Base-by-base conservation (phyloP, 352 stramenopile genomes). In the Phytophthora macrochlamydospora region DNA sequence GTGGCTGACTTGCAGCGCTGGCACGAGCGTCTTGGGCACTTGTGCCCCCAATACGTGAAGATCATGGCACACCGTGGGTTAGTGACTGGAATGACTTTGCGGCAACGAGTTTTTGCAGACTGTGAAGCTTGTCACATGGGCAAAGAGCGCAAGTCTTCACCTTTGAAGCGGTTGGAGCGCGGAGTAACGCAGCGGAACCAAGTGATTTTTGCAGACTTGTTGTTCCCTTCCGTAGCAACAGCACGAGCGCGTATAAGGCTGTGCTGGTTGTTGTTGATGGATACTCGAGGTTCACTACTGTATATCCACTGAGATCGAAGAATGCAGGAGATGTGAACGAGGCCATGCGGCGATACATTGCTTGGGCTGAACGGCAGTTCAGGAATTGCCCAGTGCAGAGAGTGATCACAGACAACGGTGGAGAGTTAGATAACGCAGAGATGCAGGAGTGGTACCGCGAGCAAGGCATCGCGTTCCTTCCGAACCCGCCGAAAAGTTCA, bases 281-380 rank as follows among this genome's bases (percentile, higher is more conserved):
- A 3, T 58, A 65, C 43, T 32, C 49, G 2, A 28, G 58, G 0
- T 58, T 30, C n/a, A 65, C 48, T 13, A 58, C 38, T 3, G 40
- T 65, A 4, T 65, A 65, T 14, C 58, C 49, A 2, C 18, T 65
- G 11, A 53, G 53, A 6, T 65, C 58, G 5, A 65, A 65, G 31
- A 24, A 24, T 24, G 18, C 18, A 24, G 18, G 18, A 24, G 18
- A 24, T 24, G 18, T 24, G 18, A 24, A 24, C 18, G 18, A 24
- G 18, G 18, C 18, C 18, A 24, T 24, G 18, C 18, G 18, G 18
- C 18, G 18, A 24, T 24, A 24, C 18, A 24, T 24, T 24, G 18
- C 18, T 24, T 24, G 18, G 18, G 18, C 18, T 24, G 18, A 24
- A 24, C 18, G 18, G 18, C 18, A 24, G 18, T 24, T 24, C 18